phyloP scores from a whole-genome alignment of 2,329 filamentous ascomycete species.

The Cladophialophora immunda region DNA sequence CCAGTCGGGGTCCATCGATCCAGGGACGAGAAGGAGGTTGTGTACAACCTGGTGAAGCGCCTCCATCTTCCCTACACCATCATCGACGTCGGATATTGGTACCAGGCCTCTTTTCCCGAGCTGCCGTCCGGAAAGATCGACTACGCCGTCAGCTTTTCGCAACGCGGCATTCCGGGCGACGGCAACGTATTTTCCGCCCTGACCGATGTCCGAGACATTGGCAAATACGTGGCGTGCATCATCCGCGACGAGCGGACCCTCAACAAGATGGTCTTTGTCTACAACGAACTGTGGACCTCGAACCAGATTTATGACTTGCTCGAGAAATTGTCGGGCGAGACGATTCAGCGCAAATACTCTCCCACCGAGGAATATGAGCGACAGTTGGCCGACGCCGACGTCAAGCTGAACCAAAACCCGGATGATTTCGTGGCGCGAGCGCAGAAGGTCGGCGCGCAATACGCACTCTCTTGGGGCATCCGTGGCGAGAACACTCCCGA shows the following conservation, averaged over 20 bases:
- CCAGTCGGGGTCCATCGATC: slow-evolving; percentile 53
- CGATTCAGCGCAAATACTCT: slow-evolving; percentile 26
- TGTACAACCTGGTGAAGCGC: slow-evolving; percentile 60
- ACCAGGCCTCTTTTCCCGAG: slow-evolving; percentile 58
- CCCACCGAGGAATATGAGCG: background rate
- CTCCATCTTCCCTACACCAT: slow-evolving; percentile 63
- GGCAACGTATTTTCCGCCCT: slow-evolving; percentile 56
- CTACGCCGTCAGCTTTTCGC: slow-evolving; percentile 45
- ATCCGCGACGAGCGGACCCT: slow-evolving; percentile 62
- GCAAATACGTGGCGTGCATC: slow-evolving; percentile 61
- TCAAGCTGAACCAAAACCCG: background rate
- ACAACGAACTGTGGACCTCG: slow-evolving; percentile 56
- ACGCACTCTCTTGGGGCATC: slow-evolving; percentile 57
- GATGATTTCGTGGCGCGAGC: background rate
- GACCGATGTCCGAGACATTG: slow-evolving; percentile 63
- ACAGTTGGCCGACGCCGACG: background rate
- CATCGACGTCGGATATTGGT: slow-evolving; percentile 69
- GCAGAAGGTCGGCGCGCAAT: slow-evolving; percentile 44
- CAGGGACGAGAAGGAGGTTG: slow-evolving; percentile 56
- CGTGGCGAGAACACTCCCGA: slow-evolving; percentile 64
- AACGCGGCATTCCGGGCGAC: slow-evolving; percentile 52
- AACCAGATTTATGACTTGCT: slow-evolving; percentile 58
- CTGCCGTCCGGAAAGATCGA: slow-evolving; percentile 58
- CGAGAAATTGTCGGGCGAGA: slow-evolving; percentile 61
- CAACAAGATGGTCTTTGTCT: slow-evolving; percentile 62